A percentile compares a stretch with the other conserved stretches of the same genome.
Conservation (phyloP, 768 basidiomycete genomes). For the Tephrocybe rancida region DNA sequence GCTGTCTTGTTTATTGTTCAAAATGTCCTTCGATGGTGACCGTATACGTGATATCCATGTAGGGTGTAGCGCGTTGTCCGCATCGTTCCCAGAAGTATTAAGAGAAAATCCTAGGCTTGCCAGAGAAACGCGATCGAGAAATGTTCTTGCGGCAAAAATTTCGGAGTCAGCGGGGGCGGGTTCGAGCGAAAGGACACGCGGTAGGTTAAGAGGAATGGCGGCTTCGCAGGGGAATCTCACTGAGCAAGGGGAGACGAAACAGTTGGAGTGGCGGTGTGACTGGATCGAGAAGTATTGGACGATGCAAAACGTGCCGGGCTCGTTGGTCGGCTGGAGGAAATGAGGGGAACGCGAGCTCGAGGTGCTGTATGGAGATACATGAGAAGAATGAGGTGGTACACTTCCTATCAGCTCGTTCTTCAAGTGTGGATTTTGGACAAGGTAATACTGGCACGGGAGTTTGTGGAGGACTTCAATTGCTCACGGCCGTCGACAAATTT, state of each 20-base stretch:
- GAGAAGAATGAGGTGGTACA: slow-evolving; percentile 14
- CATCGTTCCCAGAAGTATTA: background rate
- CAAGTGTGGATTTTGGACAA: background rate
- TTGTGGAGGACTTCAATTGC: slow-evolving; percentile 1
- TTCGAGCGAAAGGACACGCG: slow-evolving; percentile 9
- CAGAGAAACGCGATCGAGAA: background rate
- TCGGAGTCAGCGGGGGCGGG: background rate
- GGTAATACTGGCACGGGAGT: background rate
- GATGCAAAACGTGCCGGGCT: background rate
- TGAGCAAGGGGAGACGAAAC: slow-evolving; percentile 5
- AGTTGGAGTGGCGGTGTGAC: background rate
- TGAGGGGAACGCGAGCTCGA: slow-evolving; percentile 9
- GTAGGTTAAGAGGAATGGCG: background rate
- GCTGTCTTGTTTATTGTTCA: background rate
- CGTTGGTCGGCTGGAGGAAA: background rate
- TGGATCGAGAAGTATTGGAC: background rate
- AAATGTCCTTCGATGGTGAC: background rate
- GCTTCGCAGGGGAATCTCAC: background rate
- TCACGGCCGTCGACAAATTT: slow-evolving; percentile 22
- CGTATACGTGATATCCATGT: background rate
- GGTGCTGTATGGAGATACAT: slow-evolving; percentile 15
- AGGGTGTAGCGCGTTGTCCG: background rate
- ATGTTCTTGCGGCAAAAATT: background rate
- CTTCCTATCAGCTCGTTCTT: background rate
- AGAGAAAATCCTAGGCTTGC: background rate